phyloP scores from a whole-genome alignment of 495 filamentous ascomycete genomes.

The Xylaria sp. region DNA sequence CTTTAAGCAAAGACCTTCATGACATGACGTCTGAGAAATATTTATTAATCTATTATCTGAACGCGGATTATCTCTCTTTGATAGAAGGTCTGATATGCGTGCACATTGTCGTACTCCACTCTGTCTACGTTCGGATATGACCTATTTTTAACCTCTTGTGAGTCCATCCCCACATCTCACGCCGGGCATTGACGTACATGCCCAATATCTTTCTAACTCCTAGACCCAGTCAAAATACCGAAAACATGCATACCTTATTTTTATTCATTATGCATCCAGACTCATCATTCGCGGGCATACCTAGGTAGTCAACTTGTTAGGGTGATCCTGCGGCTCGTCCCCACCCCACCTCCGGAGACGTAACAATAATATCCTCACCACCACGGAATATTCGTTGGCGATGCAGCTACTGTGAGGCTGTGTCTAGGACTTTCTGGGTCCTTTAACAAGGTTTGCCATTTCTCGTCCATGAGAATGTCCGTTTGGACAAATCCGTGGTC shows the following conservation, averaged over 20 bases:
- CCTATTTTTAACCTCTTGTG: conserved; percentile 27
- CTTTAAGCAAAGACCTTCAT: not conserved
- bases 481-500: not conserved
- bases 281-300: conserved; percentile 7
- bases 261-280: conserved; percentile 11
- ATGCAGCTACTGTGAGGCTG: not conserved
- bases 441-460: not conserved
- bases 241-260: not conserved
- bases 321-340: conserved; percentile 23
- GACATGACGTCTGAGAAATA: not conserved
- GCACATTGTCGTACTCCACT: not conserved
- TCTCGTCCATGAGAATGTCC: conserved; percentile 1
- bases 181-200: conserved; percentile 9
- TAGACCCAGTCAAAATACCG: conserved; percentile 1
- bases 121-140: conserved; percentile 11
- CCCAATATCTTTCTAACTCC: not conserved
- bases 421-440: conserved; percentile 13
- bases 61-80: not conserved
- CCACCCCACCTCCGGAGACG: conserved; percentile 27
- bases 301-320: conserved; percentile 4
- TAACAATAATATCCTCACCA: conserved; percentile 1
- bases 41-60: conserved; percentile 14
- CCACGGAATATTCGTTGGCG: not conserved
- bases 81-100: not conserved
- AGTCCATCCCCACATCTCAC: conserved; percentile 7